Evolutionary conservation across 2,329 filamentous ascomycete genomes (phyloP), one percentile per base, ranked within the genome.

Genomic region (Sarocladium oryzae): DNA sequence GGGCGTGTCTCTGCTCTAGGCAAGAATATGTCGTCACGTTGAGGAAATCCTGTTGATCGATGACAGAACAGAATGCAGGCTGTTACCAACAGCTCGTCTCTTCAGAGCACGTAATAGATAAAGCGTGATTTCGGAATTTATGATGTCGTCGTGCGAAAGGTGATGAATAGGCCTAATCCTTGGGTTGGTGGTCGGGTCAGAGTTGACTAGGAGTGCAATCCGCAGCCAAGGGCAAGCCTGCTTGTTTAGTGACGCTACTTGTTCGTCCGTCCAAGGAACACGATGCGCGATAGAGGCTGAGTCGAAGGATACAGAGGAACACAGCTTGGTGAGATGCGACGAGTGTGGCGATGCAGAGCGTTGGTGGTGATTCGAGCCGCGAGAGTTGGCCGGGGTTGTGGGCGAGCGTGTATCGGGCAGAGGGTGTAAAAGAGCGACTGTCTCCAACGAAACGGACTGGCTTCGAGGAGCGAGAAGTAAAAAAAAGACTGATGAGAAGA

Each of bases 21-120:
- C 52, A 55, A 48, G 53, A 48, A 41, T 52, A 55, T 59, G 55
- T 54, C 57, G 56, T 59, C 54, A 61, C 51, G 48, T 51, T 51
- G 36, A 20, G 28, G 13, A 50, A 20, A 33, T 3, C 18, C 6
- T 4, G 26, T 20, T 5, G 21, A 48, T 13, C 32, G n/a, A 33
- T 26, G 33, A 51, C 15, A 49, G 30, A 41, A 41, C 38, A 49
- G 32, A 15, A 23, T 16, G 4, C 11, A 15, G 28, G 21, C 3
- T 32, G 13, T 7, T 33, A 21, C 26, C 43, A 11, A 6, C 28
- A n/a, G 28, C n/a, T n/a, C n/a, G n/a, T 5, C n/a, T 45, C 5
- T 28, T 20, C 13, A 28, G 18, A 8, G 20, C 16, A 20, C 8
- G 37, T 7, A 15, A 11, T 9, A 7, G 37, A 9, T 4, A 23